A percentile compares a stretch with the other conserved stretches of the same genome.
These are phyloP conservation scores for Pythium utonaiense DNA, from an alignment of 352 stramenopile species.

Conservation along the genomic window DNA sequence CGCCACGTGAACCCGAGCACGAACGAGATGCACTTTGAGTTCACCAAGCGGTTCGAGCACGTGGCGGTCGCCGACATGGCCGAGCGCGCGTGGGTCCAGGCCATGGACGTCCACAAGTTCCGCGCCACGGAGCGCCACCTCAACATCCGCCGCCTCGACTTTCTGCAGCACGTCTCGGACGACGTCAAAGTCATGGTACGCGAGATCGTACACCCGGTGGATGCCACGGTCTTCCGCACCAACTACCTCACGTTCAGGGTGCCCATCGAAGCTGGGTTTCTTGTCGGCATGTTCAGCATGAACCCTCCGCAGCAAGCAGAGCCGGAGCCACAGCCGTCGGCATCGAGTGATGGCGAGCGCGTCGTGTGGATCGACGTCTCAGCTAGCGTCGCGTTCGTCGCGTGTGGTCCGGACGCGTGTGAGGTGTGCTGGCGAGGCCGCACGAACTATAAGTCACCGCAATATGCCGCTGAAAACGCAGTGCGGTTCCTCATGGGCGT, in stretches of 20 bases:
- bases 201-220: slow-evolving; percentile 30
- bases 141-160: slow-evolving; percentile 30
- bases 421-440: slow-evolving; percentile 17
- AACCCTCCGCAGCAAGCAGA: slow-evolving; percentile 27
- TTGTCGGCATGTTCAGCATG: slow-evolving; percentile 34
- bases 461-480: slow-evolving; percentile 27
- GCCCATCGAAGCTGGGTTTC: slow-evolving; percentile 16
- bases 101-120: slow-evolving; percentile 26
- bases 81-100: slow-evolving; percentile 27
- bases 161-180: slow-evolving; percentile 30
- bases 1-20: slow-evolving; percentile 29
- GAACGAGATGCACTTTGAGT: slow-evolving; percentile 44
- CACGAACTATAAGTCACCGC: slow-evolving; percentile 27
- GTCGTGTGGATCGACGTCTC: slow-evolving; percentile 36
- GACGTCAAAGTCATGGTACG: slow-evolving; percentile 31
- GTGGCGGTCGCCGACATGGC: slow-evolving; percentile 22
- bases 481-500: slow-evolving; percentile 26
- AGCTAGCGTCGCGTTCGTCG: slow-evolving; percentile 29
- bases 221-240: slow-evolving; percentile 34
- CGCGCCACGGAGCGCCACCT: slow-evolving; percentile 9
- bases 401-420: not conserved
- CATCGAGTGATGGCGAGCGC: slow-evolving; percentile 5
- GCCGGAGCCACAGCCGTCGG: not conserved
- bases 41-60: slow-evolving; percentile 31
- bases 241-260: slow-evolving; percentile 31